phyloP scores from a whole-genome alignment of 345 rosid species.

The Moricandia arvensis region DNA sequence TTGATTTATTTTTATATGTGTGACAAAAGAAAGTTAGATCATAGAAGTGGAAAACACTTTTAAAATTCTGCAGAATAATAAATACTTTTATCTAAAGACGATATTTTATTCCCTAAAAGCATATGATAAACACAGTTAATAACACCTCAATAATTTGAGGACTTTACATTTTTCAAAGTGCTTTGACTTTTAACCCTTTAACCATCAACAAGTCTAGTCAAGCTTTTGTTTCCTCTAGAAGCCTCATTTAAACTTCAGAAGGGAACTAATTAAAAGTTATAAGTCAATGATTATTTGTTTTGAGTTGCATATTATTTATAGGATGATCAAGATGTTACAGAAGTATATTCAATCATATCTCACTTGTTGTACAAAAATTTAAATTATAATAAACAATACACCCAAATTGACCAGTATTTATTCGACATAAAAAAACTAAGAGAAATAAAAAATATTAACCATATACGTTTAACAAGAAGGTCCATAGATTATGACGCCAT shows the following conservation, averaged over 20 bases:
- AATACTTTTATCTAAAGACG: neutral
- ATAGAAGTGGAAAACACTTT: neutral
- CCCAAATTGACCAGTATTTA: slow-evolving; percentile 24
- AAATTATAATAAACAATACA: slow-evolving; percentile 19
- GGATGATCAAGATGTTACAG: neutral
- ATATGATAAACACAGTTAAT: slow-evolving; percentile 32
- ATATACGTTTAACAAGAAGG: slow-evolving; percentile 33
- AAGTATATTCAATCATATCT: neutral
- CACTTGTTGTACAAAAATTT: slow-evolving; percentile 22
- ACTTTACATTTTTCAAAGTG: slow-evolving; percentile 31
- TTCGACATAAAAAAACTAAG: neutral
- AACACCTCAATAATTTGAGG: slow-evolving; percentile 32
- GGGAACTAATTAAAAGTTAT: neutral
- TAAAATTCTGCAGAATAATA: slow-evolving; percentile 8
- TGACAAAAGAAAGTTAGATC: slow-evolving; percentile 17
- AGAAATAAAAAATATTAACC: neutral
- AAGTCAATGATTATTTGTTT: neutral
- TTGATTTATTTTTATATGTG: neutral
- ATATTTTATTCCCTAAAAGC: slow-evolving; percentile 23
- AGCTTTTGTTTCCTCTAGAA: slow-evolving; percentile 33
- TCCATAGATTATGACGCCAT: slow-evolving; percentile 42
- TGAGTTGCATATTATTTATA: neutral
- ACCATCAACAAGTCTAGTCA: slow-evolving; percentile 40
- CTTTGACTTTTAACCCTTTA: slow-evolving; percentile 38
- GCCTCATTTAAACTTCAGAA: slow-evolving; percentile 3